A percentile compares a stretch with the other conserved stretches of the same genome.
phyloP scores from a whole-genome alignment of 2,329 filamentous ascomycete genomes.

The Ilyonectria robusta region DNA sequence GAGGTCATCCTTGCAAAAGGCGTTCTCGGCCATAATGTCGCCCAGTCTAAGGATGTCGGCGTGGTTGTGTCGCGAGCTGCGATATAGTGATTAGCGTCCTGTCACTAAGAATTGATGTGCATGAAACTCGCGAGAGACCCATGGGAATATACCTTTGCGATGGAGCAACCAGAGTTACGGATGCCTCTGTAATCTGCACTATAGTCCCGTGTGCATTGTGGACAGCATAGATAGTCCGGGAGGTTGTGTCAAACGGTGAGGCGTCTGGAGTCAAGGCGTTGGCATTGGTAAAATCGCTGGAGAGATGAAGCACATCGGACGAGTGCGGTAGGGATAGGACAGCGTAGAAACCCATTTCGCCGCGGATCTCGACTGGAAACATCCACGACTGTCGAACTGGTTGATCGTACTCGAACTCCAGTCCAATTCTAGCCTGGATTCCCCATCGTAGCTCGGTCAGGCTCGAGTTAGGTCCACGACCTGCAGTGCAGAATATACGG shows the following conservation, averaged over 20 bases:
- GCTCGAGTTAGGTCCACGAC: slow-evolving; percentile 72
- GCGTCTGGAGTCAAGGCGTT: slow-evolving; percentile 58
- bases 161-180: slow-evolving; percentile 57
- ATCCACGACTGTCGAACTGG: slow-evolving; percentile 69
- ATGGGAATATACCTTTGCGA: slow-evolving; percentile 52
- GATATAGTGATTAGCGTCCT: slow-evolving; percentile 31
- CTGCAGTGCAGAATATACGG: slow-evolving; percentile 76
- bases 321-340: slow-evolving; percentile 65
- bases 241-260: slow-evolving; percentile 65
- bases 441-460: slow-evolving; percentile 80
- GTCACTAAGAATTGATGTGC: neutral
- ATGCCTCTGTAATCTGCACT: slow-evolving; percentile 69
- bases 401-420: slow-evolving; percentile 66
- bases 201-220: slow-evolving; percentile 55
- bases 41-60: slow-evolving; percentile 51
- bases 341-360: slow-evolving; percentile 49
- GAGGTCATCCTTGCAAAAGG: slow-evolving; percentile 54
- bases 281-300: slow-evolving; percentile 62
- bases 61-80: slow-evolving; percentile 50
- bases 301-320: slow-evolving; percentile 64
- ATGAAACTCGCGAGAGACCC: neutral
- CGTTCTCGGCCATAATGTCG: slow-evolving; percentile 57
- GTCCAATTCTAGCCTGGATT: slow-evolving; percentile 76
- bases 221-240: slow-evolving; percentile 65
- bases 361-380: slow-evolving; percentile 52